These are phyloP conservation scores for Phlebopus sp. DNA, from an alignment of 1,284 basidiomycete genomes.

Conservation along the genomic window DNA sequence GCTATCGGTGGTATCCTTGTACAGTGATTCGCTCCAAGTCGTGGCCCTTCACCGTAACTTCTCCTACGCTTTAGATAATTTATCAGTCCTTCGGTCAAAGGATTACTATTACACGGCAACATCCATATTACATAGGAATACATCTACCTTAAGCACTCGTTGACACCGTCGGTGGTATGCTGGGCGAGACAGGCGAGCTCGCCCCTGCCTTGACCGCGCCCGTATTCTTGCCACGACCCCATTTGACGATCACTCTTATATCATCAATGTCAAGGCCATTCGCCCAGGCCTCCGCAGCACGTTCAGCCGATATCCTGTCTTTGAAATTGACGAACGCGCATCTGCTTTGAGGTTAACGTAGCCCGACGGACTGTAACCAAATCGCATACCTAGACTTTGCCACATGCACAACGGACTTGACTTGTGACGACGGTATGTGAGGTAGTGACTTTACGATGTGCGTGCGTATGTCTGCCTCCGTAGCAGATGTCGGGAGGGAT, in stretches of 20 bases:
- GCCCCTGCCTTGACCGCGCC: constrained; percentile 11
- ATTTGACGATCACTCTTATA: constrained; percentile 75
- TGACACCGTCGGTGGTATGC: constrained; percentile 6
- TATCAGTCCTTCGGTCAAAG: background rate
- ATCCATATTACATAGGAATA: constrained; percentile 1
- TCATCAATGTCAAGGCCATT: constrained; percentile 85
- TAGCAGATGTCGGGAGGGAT: constrained; percentile 70
- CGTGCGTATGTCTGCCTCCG: constrained; percentile 79
- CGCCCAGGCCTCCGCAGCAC: constrained; percentile 82
- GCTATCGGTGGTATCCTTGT: constrained; percentile 43
- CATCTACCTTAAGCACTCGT: constrained; percentile 13
- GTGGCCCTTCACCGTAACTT: background rate
- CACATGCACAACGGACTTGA: constrained; percentile 87
- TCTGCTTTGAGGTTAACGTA: constrained; percentile 40
- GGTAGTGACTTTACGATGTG: constrained; percentile 72
- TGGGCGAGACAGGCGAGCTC: constrained; percentile 3
- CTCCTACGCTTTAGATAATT: background rate
- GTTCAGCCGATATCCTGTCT: constrained; percentile 77
- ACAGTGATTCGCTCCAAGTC: background rate
- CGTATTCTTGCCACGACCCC: constrained; percentile 78
- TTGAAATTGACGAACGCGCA: constrained; percentile 97
- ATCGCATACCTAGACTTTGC: constrained; percentile 64
- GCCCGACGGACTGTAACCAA: background rate
- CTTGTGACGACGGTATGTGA: constrained; percentile 58
- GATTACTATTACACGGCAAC: constrained; percentile 6